Evolutionary conservation across 2,329 filamentous ascomycete genomes (phyloP), one percentile per base, ranked within the genome.

Genomic region (Dothideomycetes sp.): DNA sequence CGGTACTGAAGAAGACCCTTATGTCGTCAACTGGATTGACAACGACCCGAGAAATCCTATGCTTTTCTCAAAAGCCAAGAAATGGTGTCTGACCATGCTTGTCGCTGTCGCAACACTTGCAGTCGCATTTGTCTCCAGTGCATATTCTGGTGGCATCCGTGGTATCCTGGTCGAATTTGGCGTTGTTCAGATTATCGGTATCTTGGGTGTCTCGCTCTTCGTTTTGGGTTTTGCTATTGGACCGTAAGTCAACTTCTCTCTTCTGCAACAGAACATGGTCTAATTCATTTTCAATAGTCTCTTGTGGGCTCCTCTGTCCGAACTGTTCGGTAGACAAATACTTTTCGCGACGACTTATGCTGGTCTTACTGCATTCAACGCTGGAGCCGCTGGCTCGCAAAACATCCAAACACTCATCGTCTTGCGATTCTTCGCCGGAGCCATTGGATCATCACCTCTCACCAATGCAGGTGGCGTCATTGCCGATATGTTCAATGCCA

Each of bases 71-170:
- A 45, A 53, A 2, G 41, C 53, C 19, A 73, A 71, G 59, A 84
- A 84, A 63, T 86, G 82, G 81, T 55, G 57, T 20, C 74, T 81
- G 47, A 81, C 78, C 2, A 53, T 73, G 38, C 56, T 80, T 28
- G 74, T 80, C 43, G 79, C 81, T 10, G 51, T 81, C 19, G 75
- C 81, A 11, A 82, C 80, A 1, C 68, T 87, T 30, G 79, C 64
- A 19, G 79, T 85, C 20, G 68, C 82, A 3, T 81, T 87, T 51
- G 74, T 76, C 40, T 82, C 78, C 13, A 80, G 77, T 1, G 80
- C 80, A 22, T 83, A 76, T 57, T 74, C 73, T 4, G 75, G 76
- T 10, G 75, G 74, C 33, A 56, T 78, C 11, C 43, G 49, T 7
- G 62, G 75, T 34, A 67, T 84, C 39, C 64, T 78, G 11, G 30